Base-by-base conservation (phyloP, 2,329 filamentous ascomycete genomes). In the Pseudofabraea citricarpa region DNA sequence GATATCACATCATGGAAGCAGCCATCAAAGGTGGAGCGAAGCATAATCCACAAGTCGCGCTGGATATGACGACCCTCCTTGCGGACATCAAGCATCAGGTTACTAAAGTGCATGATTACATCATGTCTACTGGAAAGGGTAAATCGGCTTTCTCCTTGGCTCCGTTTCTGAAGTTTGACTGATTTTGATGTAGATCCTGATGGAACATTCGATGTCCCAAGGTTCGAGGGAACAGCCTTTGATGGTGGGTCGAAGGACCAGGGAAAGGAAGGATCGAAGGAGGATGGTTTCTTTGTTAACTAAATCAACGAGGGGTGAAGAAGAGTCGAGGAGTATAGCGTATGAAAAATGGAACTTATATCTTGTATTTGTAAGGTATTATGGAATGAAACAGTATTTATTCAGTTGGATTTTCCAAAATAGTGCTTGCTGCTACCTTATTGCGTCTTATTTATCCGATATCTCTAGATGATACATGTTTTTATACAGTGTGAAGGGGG, bases 1-100 rank as follows among this genome's bases (percentile, higher is more conserved):
- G 80, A 32, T 85, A 74, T 51, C 71, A 84, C 56, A 69, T 84
- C 16, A 77, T 75, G 0, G 66, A 72, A 48, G 62, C 70, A 9
- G 81, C 79, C 2, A 53, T 84, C 38, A 63, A 60, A 33, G 72
- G 69, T 2, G 78, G 63, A 0, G 66, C 71, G 1, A 63, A 61
- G 52, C 51, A 58, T 3, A 80, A 81, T 45, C 65, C 72, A 23
- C 66, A 66, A 48, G 65, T 80, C 1, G 64, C 61, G 43, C 42
- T 67, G 4, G 64, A 61, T 20, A 54, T 74, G 51, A 71, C 75
- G 15, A 66, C 70, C 50, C 55, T 70, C 32, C 37, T 74, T 8
- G 64, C 64, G n/a, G 67, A 75, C 46, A 56, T 83, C 13, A 65
- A 70, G 33, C 63, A 67, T 20, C 62, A 68, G 43, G 69, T 77